Evolutionary conservation across 1,284 basidiomycete species (phyloP).

Genomic region (Bothia castanella): DNA sequence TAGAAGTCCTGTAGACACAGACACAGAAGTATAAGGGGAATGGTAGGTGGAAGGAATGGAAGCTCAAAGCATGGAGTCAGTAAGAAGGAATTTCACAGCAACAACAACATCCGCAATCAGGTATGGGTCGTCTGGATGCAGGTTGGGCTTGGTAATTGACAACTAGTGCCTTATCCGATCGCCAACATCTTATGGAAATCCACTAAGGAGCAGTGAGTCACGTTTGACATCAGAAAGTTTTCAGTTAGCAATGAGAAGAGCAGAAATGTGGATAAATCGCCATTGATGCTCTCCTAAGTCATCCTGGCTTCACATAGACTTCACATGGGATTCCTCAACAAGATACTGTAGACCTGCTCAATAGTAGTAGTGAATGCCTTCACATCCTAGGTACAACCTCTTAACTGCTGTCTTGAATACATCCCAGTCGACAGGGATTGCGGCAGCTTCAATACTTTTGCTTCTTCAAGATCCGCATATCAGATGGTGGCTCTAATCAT

Average conservation of each 20-base stretch:
- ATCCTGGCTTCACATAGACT: too few species aligned
- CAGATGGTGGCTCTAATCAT: too few species aligned
- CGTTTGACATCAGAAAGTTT: too few species aligned
- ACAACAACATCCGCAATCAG: background rate
- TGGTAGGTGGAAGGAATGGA: too few species aligned
- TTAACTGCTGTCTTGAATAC: background rate
- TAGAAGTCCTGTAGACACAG: too few species aligned
- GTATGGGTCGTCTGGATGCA: background rate
- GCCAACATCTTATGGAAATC: background rate
- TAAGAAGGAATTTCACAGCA: background rate
- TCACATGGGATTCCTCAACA: too few species aligned
- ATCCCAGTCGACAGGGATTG: background rate
- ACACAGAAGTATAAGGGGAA: too few species aligned
- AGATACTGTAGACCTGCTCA: too few species aligned
- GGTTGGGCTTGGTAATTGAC: background rate
- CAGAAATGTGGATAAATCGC: background rate
- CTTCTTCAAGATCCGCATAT: too few species aligned
- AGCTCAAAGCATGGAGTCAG: too few species aligned
- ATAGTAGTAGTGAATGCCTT: background rate
- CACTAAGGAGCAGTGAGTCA: too few species aligned
- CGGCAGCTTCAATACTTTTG: background rate
- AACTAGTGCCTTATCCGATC: background rate
- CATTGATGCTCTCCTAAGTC: background rate
- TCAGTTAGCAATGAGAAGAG: too few species aligned
- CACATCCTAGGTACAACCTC: background rate